Base-by-base conservation (phyloP, 495 filamentous ascomycete genomes). In the Aspergillus sclerotioniger region DNA sequence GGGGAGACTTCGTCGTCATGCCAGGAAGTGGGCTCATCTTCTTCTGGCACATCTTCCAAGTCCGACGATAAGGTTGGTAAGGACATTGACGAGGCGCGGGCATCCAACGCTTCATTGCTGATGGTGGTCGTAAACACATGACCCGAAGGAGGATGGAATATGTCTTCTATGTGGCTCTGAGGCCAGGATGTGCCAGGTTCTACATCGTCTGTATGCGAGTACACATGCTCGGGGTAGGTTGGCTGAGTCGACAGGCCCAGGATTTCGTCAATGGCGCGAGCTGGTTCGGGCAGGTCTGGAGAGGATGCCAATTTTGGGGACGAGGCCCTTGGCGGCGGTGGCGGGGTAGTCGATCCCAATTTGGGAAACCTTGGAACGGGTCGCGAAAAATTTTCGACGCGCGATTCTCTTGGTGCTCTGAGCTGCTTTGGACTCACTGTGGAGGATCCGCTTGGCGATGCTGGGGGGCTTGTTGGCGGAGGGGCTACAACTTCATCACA, bases 1-100 rank as follows among this genome's bases (percentile, higher is more conserved):
- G 68, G 67, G 31, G 53, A 55, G 4, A 61, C 54, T n/a, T 54
- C 25, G 6, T 59, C 73, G 28, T 71, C 64, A 60, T 69, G 71
- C 59, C 67, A 59, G 25, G 67, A 65, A 8, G 70, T 72, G 9
- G 60, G 60, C 63, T 75, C 70, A 44, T 92, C 89, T 64, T 92
- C 90, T 67, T 95, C 90, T 3, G 87, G 85, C 10, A 94, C 88
- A 57, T 91, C 80, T 37, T 85, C 78, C 29, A 91, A 66, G 21
- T 82, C 73, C 20, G 75, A 76, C 4, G 74, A 62, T 43, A 71
- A 71, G 51, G 57, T 76, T 37, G 63, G 59, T 10, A 62, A 45
- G n/a, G 60, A 54, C 62, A 80, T 64, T 32, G 79, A 74, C 54
- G 72, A 68, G 21, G 80, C 67, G 51, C 83, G 64, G 28, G 76